Evolutionary conservation across 2,329 filamentous ascomycete genomes (phyloP).

Genomic region (Hypomyces rosellus): DNA sequence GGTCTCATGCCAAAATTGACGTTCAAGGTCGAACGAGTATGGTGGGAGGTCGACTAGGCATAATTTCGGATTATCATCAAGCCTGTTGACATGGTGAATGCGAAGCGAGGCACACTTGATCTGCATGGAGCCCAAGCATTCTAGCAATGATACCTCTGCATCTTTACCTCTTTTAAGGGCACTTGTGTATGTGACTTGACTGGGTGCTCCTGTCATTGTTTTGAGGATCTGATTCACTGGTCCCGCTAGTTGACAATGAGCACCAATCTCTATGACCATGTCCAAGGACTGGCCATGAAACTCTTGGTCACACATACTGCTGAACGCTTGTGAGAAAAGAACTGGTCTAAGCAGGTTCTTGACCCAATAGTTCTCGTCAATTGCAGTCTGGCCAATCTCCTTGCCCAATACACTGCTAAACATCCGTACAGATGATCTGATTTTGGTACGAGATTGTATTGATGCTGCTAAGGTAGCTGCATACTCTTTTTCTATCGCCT

Average conservation of each 20-base stretch:
- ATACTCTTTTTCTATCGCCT: too few relatives aligned
- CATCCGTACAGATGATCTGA: too few relatives aligned
- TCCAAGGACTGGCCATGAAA: not conserved
- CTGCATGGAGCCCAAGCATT: too few relatives aligned
- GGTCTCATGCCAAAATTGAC: conserved; percentile 18
- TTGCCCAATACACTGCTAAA: too few relatives aligned
- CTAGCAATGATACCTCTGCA: too few relatives aligned
- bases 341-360: not conserved
- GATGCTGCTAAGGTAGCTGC: too few relatives aligned
- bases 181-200: not conserved
- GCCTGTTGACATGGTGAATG: conserved; percentile 15
- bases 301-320: not conserved
- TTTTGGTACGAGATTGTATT: too few relatives aligned
- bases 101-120: conserved; percentile 13
- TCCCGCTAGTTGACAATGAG: not conserved
- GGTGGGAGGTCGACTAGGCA: too few relatives aligned
- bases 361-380: not conserved
- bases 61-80: too few relatives aligned
- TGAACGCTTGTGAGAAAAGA: not conserved
- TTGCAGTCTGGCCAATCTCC: not conserved
- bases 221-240: conserved; percentile 1
- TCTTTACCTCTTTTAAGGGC: too few relatives aligned
- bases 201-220: not conserved
- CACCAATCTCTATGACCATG: not conserved
- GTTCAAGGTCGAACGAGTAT: too few relatives aligned